phyloP scores from a whole-genome alignment of 177 flowering plant genomes.

The Vitis hybrid region DNA sequence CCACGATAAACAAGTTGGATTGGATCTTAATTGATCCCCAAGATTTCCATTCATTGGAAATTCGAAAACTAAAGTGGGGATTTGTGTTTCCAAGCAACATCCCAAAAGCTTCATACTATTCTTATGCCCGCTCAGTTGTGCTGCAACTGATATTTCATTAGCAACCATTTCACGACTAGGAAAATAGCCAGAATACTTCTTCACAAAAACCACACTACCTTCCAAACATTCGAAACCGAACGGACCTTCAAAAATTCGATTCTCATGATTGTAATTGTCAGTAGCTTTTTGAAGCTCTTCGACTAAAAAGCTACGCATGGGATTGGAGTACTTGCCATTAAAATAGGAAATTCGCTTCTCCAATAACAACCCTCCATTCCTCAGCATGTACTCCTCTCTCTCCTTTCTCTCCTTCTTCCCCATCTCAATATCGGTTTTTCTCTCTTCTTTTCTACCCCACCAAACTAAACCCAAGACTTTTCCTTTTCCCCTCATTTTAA shows the following conservation, averaged over 20 bases:
- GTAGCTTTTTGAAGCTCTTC: constrained; percentile 11
- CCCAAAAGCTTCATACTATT: constrained; percentile 20
- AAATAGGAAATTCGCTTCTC: constrained; percentile 1
- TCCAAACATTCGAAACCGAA: no score
- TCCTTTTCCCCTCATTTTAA: no score
- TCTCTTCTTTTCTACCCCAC: no score
- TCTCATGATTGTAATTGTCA: not conserved
- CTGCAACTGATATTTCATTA: not conserved
- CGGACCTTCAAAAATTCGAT: not conserved
- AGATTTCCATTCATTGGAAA: not conserved
- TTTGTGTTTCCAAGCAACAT: constrained; percentile 15
- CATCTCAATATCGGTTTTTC: no score
- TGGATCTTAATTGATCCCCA: not conserved
- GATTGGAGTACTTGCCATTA: constrained; percentile 9
- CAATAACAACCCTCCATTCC: constrained; percentile 3
- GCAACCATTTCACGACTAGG: no score
- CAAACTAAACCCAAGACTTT: no score
- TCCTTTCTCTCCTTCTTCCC: no score
- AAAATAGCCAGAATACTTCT: no score
- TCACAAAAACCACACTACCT: not conserved
- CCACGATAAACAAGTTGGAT: not conserved
- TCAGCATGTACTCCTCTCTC: not conserved
- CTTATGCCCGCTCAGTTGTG: constrained; percentile 6
- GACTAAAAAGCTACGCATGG: constrained; percentile 5
- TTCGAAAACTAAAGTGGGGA: constrained; percentile 12